Evolutionary conservation across 1,139 yeast genomes (phyloP), one percentile per base, ranked within the genome.

Genomic region (Saccharomycopsis crataegensis): DNA sequence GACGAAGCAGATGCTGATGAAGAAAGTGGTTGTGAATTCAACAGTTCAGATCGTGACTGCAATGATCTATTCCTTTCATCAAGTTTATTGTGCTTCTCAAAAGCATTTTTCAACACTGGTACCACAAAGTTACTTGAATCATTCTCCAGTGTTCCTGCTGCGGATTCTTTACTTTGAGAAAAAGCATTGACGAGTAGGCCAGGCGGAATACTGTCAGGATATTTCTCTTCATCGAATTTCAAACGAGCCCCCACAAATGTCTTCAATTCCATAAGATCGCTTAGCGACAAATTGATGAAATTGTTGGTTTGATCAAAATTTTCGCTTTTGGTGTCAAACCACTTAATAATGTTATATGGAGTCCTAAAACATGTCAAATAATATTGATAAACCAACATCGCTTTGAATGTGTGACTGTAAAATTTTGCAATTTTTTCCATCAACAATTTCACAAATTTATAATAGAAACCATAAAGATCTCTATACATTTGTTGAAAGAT

Each of bases 341-440:
- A 52, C 8, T 34, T 36, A 17, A 42, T 48, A 47, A 48, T 48
- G 28, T 32, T 49, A 33, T 43, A n/a, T 3, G 55, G 54, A 34
- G 48, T 43, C 16, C 49, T 52, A 36, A 54, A 53, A 42, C 57
- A 52, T 5, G 49, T 37, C 37, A 54, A 22, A 43, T 52, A 52
- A 43, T 54, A 54, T 36, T 54, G 55, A 43, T 53, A 54, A 14
- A 48, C 37, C 17, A 54, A 16, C 6, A 55, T 43, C 17, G 11
- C 47, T 22, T 52, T 52, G 47, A 44, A 52, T 7, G 50, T 40
- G 47, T 54, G 57, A 31, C 42, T 31, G 44, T 54, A 54, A 43
- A 54, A 44, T 40, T 43, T 48, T 31, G 51, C 55, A 48, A 51
- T 52, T 47, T 52, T 54, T 22, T 52, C 53, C 22, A 54, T 40